Percentiles rank a stretch among this genome's conserved stretches.
phyloP scores from a whole-genome alignment of 768 basidiomycete species.

The Candolleomyces efflorescens region DNA sequence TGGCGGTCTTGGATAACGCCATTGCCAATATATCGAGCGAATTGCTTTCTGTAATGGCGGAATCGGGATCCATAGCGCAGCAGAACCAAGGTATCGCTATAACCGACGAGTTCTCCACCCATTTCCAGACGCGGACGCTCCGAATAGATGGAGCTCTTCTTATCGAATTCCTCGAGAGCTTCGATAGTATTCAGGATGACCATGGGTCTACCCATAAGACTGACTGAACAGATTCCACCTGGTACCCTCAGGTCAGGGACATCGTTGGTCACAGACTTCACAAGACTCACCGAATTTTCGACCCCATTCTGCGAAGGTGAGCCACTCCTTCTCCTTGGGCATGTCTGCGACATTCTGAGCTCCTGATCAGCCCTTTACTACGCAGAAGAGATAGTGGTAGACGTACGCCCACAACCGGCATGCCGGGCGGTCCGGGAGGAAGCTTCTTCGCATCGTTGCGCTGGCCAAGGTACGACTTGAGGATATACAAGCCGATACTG shows the following conservation, averaged over 20 bases:
- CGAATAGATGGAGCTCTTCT: slow-evolving; percentile 43
- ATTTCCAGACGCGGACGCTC: slow-evolving; percentile 45
- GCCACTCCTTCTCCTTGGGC: slow-evolving; percentile 41
- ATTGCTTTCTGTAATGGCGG: slow-evolving; percentile 39
- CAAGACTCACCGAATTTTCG: slow-evolving; percentile 41
- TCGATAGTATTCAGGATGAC: slow-evolving; percentile 44
- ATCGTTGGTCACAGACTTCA: background rate
- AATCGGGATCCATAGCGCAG: slow-evolving; percentile 39
- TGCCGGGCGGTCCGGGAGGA: slow-evolving; percentile 38
- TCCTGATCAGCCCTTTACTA: background rate
- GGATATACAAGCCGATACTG: slow-evolving; percentile 14
- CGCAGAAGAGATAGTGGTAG: background rate
- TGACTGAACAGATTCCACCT: slow-evolving; percentile 38
- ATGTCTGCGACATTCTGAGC: slow-evolving; percentile 44
- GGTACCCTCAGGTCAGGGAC: background rate
- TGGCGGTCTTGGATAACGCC: slow-evolving; percentile 25
- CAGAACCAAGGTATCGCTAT: slow-evolving; percentile 42
- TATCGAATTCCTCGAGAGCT: slow-evolving; percentile 44
- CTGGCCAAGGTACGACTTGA: slow-evolving; percentile 15
- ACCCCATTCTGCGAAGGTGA: slow-evolving; percentile 48
- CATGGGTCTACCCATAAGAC: slow-evolving; percentile 40
- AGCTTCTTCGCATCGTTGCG: slow-evolving; percentile 18
- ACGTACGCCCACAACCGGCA: slow-evolving; percentile 16
- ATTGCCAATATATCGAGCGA: slow-evolving; percentile 39
- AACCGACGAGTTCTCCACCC: slow-evolving; percentile 49